A percentile compares a stretch with the other conserved stretches of the same genome.
These are phyloP conservation scores for Leucocoprinus birnbaumii DNA, from an alignment of 768 basidiomycete species.

Conservation along the genomic window DNA sequence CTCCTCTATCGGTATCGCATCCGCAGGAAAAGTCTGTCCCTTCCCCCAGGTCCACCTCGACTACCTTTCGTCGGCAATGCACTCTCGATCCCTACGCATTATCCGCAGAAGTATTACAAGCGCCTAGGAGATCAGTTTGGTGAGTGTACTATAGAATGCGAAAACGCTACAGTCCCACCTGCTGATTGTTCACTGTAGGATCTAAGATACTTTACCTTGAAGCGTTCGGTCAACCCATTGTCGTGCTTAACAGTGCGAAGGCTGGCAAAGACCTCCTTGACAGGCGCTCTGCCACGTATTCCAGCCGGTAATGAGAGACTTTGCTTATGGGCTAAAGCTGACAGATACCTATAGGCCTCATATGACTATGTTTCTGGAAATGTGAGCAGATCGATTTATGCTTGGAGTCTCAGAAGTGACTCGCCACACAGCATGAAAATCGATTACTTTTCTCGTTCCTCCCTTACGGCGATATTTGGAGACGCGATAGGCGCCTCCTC, in stretches of 20 bases:
- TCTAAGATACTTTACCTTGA: constrained; percentile 12
- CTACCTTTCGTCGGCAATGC: constrained; percentile 15
- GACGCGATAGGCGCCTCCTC: constrained; percentile 35
- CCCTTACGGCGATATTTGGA: constrained; percentile 29
- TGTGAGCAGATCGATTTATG: not conserved
- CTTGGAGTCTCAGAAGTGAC: not conserved
- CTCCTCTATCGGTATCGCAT: not conserved
- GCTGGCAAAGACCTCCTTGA: constrained; percentile 13
- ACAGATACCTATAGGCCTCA: not conserved
- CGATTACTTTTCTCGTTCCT: constrained; percentile 2
- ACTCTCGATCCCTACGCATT: constrained; percentile 8
- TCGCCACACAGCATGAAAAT: not conserved
- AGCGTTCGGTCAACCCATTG: constrained; percentile 12
- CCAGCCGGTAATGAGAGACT: not conserved
- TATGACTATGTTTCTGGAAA: not conserved
- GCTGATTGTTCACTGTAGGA: not conserved
- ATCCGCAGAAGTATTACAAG: constrained; percentile 5
- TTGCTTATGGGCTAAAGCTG: not conserved
- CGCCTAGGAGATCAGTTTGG: constrained; percentile 12
- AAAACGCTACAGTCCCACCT: not conserved
- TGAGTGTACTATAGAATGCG: not conserved
- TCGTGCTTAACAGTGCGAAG: constrained; percentile 13
- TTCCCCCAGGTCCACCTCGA: constrained; percentile 10
- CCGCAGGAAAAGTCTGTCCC: not conserved
- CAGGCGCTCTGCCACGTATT: constrained; percentile 11